Evolutionary conservation across 495 filamentous ascomycete genomes (phyloP).

Genomic region (Mycothermus thermophilus): DNA sequence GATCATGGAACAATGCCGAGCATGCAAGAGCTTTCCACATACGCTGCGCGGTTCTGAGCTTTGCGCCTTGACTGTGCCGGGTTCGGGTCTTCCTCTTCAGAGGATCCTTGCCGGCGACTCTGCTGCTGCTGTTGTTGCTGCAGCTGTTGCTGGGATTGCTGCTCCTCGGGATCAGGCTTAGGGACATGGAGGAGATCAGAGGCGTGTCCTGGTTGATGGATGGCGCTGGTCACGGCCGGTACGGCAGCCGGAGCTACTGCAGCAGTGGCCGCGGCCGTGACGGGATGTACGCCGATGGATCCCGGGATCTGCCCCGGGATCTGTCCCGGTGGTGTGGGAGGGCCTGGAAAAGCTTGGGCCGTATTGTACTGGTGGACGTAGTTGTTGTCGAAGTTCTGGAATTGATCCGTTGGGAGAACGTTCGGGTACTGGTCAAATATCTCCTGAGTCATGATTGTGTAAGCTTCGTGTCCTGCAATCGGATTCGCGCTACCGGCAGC

Average conservation of each 20-base stretch:
- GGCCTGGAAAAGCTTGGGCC: conserved; percentile 25
- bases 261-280: background rate
- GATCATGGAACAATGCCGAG: too few relatives aligned
- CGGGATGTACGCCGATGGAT: too few relatives aligned
- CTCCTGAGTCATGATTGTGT: conserved; percentile 33
- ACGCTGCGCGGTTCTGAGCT: conserved; percentile 95
- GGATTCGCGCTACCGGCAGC: conserved; percentile 16
- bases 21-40: too few relatives aligned
- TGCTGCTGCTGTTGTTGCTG: too few relatives aligned
- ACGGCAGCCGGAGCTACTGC: background rate
- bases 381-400: conserved; percentile 27
- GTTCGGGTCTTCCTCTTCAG: conserved; percentile 47
- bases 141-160: too few relatives aligned
- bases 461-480: conserved; percentile 16
- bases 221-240: conserved; percentile 17
- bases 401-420: conserved; percentile 28
- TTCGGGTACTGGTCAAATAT: conserved; percentile 30
- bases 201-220: conserved; percentile 12
- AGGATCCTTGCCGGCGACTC: conserved; percentile 28
- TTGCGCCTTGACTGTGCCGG: conserved; percentile 80
- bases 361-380: conserved; percentile 29
- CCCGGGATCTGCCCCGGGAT: too few relatives aligned
- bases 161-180: conserved; percentile 24
- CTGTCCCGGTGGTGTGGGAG: conserved; percentile 30
- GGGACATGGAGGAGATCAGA: conserved; percentile 22